Evolutionary conservation across 768 basidiomycete genomes (phyloP), one percentile per base, ranked within the genome.

Genomic region (Lactarius akahatsu): DNA sequence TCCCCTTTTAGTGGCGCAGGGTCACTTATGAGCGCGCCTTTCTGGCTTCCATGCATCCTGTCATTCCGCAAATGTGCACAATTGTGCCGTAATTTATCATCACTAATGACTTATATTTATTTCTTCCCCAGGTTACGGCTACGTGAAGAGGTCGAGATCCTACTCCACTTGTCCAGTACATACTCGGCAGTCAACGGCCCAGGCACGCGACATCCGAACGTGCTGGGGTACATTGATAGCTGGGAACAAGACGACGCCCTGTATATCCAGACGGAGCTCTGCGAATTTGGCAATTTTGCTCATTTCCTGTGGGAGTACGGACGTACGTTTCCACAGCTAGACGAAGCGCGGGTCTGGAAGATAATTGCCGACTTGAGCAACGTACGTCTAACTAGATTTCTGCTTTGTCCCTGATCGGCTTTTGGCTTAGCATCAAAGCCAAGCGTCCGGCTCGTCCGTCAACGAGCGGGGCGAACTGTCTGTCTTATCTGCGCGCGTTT

Each of bases 271-370:
- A 98, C 97, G 3, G 94, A 96, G 75, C 83, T 99, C 41, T 98
- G 97, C 78, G 90, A 90, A 74, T 84, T 91, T 72, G 97, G 97
- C 69, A 97, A 94, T 78, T 86, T 99, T 71, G 88, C 88, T 4
- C 87, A 84, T 70, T 98, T 98, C 81, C 80, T 99, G 70, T 90
- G 90, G 83, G 90, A 93, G 77, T 94, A 94, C 73, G 96, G 96
- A 4, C 87, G 88, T 47, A 80, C 80, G 43, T 92, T 91, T 79
- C 92, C 92, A 65, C 82, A 84, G 68, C 82, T 98, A 63, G 94
- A 96, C 72, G 96, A 99, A 77, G 88, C 89, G 30, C 83, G 93
- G 69, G 90, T 96, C 58, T 99, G 97, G 97, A 98, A 98, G 83
- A 89, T 96, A 71, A 80, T 96, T 66, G 87, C 86, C 59, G 96